phyloP scores from a whole-genome alignment of 495 filamentous ascomycete species.

The Venustampulla echinocandica region DNA sequence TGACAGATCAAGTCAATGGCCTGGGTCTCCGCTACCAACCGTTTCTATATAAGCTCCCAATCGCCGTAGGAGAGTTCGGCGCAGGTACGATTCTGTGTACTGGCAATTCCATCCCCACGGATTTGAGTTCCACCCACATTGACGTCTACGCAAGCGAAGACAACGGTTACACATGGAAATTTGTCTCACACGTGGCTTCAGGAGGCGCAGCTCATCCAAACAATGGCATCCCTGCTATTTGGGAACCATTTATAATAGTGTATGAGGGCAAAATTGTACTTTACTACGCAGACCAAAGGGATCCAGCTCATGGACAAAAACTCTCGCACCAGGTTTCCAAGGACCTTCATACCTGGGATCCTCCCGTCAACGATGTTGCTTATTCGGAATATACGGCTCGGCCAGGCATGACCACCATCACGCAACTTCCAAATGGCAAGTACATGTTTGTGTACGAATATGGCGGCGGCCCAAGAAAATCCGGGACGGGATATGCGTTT shows the following conservation, averaged over 20 bases:
- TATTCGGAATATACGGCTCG: slow-evolving; percentile 51
- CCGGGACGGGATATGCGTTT: slow-evolving; percentile 23
- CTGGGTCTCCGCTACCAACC: slow-evolving; percentile 63
- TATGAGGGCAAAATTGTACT: slow-evolving; percentile 47
- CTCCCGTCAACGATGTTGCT: slow-evolving; percentile 51
- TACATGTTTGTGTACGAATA: slow-evolving; percentile 59
- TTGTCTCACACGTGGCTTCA: slow-evolving; percentile 54
- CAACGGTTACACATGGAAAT: slow-evolving; percentile 52
- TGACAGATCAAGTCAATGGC: slow-evolving; percentile 54
- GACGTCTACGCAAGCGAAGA: slow-evolving; percentile 58
- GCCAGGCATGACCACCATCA: slow-evolving; percentile 55
- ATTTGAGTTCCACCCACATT: slow-evolving; percentile 55
- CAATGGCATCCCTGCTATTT: slow-evolving; percentile 58
- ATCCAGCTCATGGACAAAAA: slow-evolving; percentile 56
- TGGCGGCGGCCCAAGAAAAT: slow-evolving; percentile 38
- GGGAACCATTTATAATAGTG: slow-evolving; percentile 59
- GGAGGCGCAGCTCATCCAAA: slow-evolving; percentile 52
- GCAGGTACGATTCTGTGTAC: slow-evolving; percentile 54
- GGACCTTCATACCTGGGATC: slow-evolving; percentile 49
- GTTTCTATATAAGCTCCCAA: slow-evolving; percentile 51
- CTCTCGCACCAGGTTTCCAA: slow-evolving; percentile 50
- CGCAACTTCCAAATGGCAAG: slow-evolving; percentile 48
- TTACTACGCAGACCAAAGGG: slow-evolving; percentile 66
- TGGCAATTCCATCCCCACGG: slow-evolving; percentile 54
- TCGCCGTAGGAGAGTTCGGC: slow-evolving; percentile 44